phyloP scores from a whole-genome alignment of 2,329 filamentous ascomycete genomes.

The Hyphodiscus sp. region DNA sequence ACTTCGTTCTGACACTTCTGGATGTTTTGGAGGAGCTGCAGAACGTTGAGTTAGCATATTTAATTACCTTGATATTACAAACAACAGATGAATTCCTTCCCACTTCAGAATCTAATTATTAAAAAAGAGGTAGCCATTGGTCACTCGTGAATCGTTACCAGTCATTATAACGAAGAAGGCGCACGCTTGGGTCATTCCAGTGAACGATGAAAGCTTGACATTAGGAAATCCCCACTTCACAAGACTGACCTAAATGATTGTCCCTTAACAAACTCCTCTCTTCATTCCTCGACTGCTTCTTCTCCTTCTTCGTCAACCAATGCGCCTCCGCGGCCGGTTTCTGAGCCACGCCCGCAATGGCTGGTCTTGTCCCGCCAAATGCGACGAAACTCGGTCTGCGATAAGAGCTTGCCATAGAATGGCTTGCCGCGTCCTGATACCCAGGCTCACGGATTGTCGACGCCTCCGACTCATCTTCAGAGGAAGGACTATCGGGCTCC shows the following conservation, averaged over 20 bases:
- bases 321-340: slow-evolving; percentile 41
- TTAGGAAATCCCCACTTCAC: neutral
- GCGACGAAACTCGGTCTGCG: slow-evolving; percentile 72
- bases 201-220: neutral
- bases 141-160: no score
- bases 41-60: neutral
- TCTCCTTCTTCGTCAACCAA: slow-evolving; percentile 47
- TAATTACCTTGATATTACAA: neutral
- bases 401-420: slow-evolving; percentile 59
- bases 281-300: slow-evolving; percentile 48
- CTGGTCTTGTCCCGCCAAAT: slow-evolving; percentile 63
- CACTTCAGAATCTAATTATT: no score
- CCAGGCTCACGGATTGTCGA: slow-evolving; percentile 24
- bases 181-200: no score
- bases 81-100: no score
- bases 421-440: slow-evolving; percentile 29
- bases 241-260: slow-evolving; percentile 44
- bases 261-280: slow-evolving; percentile 57
- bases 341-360: slow-evolving; percentile 43
- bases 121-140: no score
- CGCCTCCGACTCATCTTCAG: slow-evolving; percentile 35
- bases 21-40: slow-evolving; percentile 50
- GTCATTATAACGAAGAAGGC: no score
- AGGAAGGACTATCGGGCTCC: slow-evolving; percentile 34
- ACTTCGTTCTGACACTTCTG: slow-evolving; percentile 28